Percentiles rank a stretch among this genome's conserved stretches.
phyloP scores from a whole-genome alignment of 495 filamentous ascomycete genomes.

The Penicillium samsonianum region DNA sequence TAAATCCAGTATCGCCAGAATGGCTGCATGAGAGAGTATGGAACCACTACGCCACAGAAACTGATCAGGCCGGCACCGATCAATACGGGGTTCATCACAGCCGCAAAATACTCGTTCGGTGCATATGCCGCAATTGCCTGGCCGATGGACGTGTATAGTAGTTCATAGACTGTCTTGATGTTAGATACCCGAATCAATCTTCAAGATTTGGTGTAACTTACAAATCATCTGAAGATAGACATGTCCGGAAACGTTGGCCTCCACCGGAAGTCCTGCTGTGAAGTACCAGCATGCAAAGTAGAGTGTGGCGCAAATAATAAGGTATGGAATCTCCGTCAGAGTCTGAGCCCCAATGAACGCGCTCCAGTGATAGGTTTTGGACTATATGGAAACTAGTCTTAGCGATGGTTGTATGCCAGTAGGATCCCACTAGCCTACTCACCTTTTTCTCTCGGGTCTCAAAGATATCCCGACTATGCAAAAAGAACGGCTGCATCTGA shows the following conservation, averaged over 20 bases:
- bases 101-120: constrained; percentile 55
- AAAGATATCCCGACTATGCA: constrained; percentile 74
- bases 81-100: constrained; percentile 54
- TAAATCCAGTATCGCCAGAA: constrained; percentile 66
- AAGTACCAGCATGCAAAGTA: constrained; percentile 65
- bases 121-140: constrained; percentile 55
- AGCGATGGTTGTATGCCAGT: constrained; percentile 57
- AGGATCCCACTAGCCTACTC: neutral
- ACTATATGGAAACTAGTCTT: constrained; percentile 61
- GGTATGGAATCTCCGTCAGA: constrained; percentile 61
- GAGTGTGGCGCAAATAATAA: constrained; percentile 55
- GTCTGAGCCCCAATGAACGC: constrained; percentile 48
- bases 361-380: constrained; percentile 53
- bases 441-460: constrained; percentile 71
- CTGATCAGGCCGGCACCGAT: constrained; percentile 53
- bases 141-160: constrained; percentile 46
- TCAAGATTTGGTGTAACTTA: constrained; percentile 22
- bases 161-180: constrained; percentile 42
- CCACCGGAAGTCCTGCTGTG: constrained; percentile 51
- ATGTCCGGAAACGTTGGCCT: constrained; percentile 46
- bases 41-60: constrained; percentile 58
- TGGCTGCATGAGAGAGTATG: constrained; percentile 48
- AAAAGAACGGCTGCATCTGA: constrained; percentile 84
- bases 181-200: constrained; percentile 1
- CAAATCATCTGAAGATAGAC: constrained; percentile 50